Base-by-base conservation (phyloP, 2,329 filamentous ascomycete species). In the Claviceps citrina region DNA sequence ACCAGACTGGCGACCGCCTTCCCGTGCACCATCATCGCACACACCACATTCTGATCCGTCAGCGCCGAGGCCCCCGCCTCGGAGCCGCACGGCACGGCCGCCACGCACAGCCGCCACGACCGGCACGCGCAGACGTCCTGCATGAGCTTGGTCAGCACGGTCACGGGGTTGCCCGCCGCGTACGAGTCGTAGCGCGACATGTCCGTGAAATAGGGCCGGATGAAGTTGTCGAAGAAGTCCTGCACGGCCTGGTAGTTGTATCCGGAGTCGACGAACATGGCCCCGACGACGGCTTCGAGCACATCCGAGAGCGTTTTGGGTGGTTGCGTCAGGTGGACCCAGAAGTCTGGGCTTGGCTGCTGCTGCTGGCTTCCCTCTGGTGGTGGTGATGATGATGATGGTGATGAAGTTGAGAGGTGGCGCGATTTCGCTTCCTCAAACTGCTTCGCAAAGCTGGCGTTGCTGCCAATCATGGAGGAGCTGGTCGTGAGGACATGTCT, bases 111-210 rank as follows among this genome's bases (percentile, higher is more conserved):
- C 7, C 75, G 66, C 67, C 70, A 76, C 39, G 65, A 56, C 2
- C 43, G 61, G 56, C 89, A 95, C 22, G 68, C 72, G 44, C 85
- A 78, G 9, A 73, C 67, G 9, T 68, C 65, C 7, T 72, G 65
- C 44, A 95, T 64, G 44, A 74, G 65, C 33, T 75, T 74, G 31
- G 74, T 65, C 0, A 94, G 67, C 31, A 73, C 74, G 0, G 83
- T 93, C 4, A 83, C 80, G 0, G 89, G 89, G 49, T 96, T 87
- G 26, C 82, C 82, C 51, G 81, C 84, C 2, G 85, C 86, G 56
- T 84, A 95, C 0, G 74, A 75, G 56, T 96, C 86, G 57, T 94
- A 95, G 30, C 91, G 70, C 3, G 68, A 65, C 78, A 96, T 94
- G 57, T 95, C 81, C 38, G 72, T 66, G 55, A 96, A 96, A 61